Percentiles rank a stretch among this genome's conserved stretches.
Evolutionary conservation across 2,329 filamentous ascomycete genomes (phyloP).

Genomic region (Aspergillus niger): DNA sequence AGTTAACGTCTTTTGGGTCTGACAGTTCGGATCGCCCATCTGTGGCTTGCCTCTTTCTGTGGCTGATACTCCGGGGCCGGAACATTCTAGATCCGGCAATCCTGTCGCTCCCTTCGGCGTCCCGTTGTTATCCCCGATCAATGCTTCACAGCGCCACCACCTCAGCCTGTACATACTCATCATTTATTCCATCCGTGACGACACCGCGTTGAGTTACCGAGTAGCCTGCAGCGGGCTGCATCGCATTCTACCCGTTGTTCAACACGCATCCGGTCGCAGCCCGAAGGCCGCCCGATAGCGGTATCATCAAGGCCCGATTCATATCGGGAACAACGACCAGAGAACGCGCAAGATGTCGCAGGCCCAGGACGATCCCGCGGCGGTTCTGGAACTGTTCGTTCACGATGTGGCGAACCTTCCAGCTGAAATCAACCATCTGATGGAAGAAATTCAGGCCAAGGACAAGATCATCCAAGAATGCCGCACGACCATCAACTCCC

Average conservation of each 20-base stretch:
- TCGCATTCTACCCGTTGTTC: background rate
- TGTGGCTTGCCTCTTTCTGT: background rate
- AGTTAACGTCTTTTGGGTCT: background rate
- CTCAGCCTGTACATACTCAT: background rate
- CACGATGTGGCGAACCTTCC: constrained; percentile 66
- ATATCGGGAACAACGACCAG: background rate
- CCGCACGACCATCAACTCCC: constrained; percentile 57
- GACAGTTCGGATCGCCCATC: background rate
- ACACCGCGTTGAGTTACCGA: background rate
- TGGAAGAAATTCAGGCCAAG: constrained; percentile 68
- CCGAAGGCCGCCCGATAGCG: background rate
- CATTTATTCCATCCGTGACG: background rate
- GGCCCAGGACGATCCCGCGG: constrained; percentile 61
- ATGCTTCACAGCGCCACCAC: background rate
- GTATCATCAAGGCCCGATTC: background rate
- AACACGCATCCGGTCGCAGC: background rate
- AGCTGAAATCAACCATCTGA: constrained; percentile 65
- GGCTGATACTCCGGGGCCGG: background rate
- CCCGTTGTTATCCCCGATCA: background rate
- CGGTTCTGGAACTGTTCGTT: constrained; percentile 66
- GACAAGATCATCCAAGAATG: constrained; percentile 62
- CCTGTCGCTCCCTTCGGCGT: background rate
- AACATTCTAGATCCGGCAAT: background rate
- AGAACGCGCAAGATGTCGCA: constrained; percentile 43
- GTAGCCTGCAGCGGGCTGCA: background rate